Percentiles rank a stretch among this genome's conserved stretches.
Conservation (phyloP, 176 grass and related monocot genomes). For the Avena atlantica region DNA sequence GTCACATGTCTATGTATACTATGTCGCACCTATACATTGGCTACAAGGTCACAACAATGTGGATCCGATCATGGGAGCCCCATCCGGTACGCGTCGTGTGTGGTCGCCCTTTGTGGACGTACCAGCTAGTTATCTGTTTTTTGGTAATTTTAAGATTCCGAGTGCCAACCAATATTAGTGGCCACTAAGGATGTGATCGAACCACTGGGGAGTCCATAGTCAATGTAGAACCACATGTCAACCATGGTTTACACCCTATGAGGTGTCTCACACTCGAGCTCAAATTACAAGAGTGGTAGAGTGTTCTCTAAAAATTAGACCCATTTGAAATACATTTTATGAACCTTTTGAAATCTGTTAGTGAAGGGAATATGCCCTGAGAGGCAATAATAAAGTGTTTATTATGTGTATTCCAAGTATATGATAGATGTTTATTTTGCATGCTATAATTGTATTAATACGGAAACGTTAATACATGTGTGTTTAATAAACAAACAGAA, state of each 20-base stretch:
- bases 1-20: neutral
- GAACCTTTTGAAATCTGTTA: neutral
- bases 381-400: no score
- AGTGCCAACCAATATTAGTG: neutral
- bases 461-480: no score
- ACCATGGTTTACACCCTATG: neutral
- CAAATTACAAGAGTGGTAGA: neutral
- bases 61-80: neutral
- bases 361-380: no score
- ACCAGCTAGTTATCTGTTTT: neutral
- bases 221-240: neutral
- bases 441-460: no score
- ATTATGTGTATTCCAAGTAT: no score
- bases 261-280: neutral
- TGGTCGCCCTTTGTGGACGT: no score
- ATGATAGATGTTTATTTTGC: no score
- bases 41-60: neutral
- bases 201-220: neutral
- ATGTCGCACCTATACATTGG: neutral
- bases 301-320: neutral
- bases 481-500: no score
- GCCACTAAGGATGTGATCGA: neutral
- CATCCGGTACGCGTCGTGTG: no score
- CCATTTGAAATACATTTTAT: neutral
- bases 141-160: neutral